Base-by-base conservation (phyloP, 1,139 yeast species). In the Meyerozyma carpophila region DNA sequence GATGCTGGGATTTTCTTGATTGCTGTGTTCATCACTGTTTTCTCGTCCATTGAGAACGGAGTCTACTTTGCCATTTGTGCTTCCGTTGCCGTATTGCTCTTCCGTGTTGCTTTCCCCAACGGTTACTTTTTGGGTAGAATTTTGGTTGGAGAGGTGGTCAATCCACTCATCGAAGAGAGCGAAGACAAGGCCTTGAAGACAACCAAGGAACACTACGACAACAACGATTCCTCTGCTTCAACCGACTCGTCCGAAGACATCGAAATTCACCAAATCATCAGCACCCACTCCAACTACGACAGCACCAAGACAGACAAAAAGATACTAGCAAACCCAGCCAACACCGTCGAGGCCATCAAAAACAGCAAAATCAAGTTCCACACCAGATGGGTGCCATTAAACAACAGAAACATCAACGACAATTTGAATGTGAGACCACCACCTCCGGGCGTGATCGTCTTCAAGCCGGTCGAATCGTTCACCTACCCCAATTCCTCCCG, bases 61-160 rank as follows among this genome's bases (percentile, higher is more conserved):
- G 85, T 91, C 54, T 91, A 91, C 67, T 90, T 89, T 64, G 91
- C 96, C 38, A 78, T 89, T 52, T 83, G 85, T 58, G 93, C 96
- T 44, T 86, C 96, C 38, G 78, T 76, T 51, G 96, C 90, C 18
- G 74, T 81, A 36, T 67, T 90, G 49, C 68, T 91, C 45, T 77
- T 87, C 67, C 79, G 90, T 56, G 64, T 86, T 47, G 89, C 95
- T 16, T 81, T 79, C 65, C 95, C 97, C 39, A 74, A 77, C 45
- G 96, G 96, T 49, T 75, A 79, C 45, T 89, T 90, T 66, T 72
- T 91, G 60, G 98, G 97, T 44, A 75, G 84, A 55, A 78, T 89
- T 49, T 72, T 75, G 54, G 75, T 84, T 45, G 82, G 86, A 11
- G 89, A 84, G 62, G 79, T 82, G n/a, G 56, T 79, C 41, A 81